Evolutionary conservation across 2,329 filamentous ascomycete species (phyloP).

Genomic region (Biscogniauxia mediterranea): DNA sequence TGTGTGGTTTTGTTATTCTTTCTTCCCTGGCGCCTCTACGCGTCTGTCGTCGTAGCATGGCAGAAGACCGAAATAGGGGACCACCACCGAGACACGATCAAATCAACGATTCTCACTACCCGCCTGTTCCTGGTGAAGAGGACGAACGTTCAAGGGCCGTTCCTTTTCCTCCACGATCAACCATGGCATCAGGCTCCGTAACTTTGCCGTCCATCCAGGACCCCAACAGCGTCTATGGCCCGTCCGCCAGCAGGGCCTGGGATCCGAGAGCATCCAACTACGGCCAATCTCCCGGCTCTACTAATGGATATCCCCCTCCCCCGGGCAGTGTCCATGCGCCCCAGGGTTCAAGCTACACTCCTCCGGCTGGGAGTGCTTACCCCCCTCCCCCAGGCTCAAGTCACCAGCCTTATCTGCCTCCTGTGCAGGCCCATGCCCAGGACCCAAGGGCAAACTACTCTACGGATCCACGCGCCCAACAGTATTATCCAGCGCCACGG

Average conservation of each 20-base stretch:
- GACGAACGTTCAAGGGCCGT: constrained; percentile 38
- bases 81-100: constrained; percentile 34
- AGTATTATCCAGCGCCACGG: constrained; percentile 22
- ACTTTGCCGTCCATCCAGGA: constrained; percentile 52
- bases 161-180: constrained; percentile 32
- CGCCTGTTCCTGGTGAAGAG: constrained; percentile 41
- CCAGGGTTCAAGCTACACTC: constrained; percentile 26
- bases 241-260: constrained; percentile 26
- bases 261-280: constrained; percentile 38
- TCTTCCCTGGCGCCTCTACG: constrained; percentile 30
- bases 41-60: constrained; percentile 36
- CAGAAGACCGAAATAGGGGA: constrained; percentile 37
- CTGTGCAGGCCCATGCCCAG: constrained; percentile 34
- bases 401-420: constrained; percentile 25
- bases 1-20: constrained; percentile 22
- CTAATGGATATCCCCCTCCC: constrained; percentile 47
- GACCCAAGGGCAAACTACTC: constrained; percentile 35
- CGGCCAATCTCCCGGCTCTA: constrained; percentile 40
- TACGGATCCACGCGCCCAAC: constrained; percentile 37
- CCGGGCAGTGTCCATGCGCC: constrained; percentile 20
- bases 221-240: constrained; percentile 33
- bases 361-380: constrained; percentile 22
- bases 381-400: constrained; percentile 23
- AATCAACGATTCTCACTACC: constrained; percentile 42
- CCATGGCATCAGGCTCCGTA: constrained; percentile 43